These are phyloP conservation scores for Pistacia integerrima DNA, from an alignment of 345 rosid species.

Conservation along the genomic window DNA sequence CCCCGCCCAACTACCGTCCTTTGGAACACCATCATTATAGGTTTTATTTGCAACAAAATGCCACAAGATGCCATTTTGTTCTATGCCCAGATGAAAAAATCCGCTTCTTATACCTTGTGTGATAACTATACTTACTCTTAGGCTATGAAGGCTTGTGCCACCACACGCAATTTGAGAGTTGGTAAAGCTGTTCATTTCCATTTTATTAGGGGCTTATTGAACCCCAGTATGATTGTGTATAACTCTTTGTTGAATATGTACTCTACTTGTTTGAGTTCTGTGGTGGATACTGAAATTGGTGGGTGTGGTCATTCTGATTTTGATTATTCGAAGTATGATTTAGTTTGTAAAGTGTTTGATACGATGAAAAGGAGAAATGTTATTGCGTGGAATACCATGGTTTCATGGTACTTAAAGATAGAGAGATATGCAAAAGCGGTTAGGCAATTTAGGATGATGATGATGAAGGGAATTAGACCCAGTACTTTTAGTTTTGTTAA, in stretches of 20 bases:
- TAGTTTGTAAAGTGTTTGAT: conserved; percentile 62
- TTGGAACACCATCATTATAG: conserved; percentile 89
- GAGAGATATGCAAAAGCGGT: conserved; percentile 55
- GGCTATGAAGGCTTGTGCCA: conserved; percentile 79
- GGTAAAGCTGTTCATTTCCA: conserved; percentile 88
- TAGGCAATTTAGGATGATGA: conserved; percentile 60
- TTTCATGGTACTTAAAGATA: conserved; percentile 80
- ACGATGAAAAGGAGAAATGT: conserved; percentile 71
- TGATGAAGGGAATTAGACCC: conserved; percentile 64
- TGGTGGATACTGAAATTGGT: conserved; percentile 25
- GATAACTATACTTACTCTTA: conserved; percentile 90
- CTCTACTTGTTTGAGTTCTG: conserved; percentile 48
- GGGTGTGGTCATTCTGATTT: neutral
- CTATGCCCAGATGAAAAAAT: conserved; percentile 63
- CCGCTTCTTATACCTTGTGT: conserved; percentile 45
- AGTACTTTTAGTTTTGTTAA: conserved; percentile 79
- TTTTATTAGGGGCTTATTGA: conserved; percentile 60
- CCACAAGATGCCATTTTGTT: conserved; percentile 75
- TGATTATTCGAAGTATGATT: conserved; percentile 45
- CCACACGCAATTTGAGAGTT: conserved; percentile 42
- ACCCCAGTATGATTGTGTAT: conserved; percentile 72
- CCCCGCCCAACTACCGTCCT: conserved; percentile 73
- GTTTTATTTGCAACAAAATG: conserved; percentile 75
- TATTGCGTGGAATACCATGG: conserved; percentile 77
- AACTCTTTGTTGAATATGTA: conserved; percentile 86